These are phyloP conservation scores for Neobulgaria alba DNA, from an alignment of 2,329 filamentous ascomycete genomes.

Conservation along the genomic window DNA sequence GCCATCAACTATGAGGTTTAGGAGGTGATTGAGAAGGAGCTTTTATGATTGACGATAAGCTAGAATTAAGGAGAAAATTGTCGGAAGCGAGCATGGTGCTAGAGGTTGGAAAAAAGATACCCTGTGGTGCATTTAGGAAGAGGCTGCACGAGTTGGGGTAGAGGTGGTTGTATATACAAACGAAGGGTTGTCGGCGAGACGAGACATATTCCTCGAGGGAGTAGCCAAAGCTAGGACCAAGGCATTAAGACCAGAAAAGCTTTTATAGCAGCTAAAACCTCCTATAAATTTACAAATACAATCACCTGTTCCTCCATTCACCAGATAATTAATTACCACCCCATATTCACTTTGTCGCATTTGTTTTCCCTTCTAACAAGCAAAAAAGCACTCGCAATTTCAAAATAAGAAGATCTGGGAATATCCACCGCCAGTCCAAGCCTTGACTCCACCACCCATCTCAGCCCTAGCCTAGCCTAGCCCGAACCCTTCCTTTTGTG, in stretches of 20 bases:
- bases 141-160: too few relatives aligned
- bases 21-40: not conserved
- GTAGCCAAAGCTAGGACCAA: not conserved
- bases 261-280: constrained; percentile 1
- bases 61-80: too few relatives aligned
- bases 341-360: constrained; percentile 4
- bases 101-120: too few relatives aligned
- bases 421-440: constrained; percentile 21
- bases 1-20: not conserved
- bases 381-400: constrained; percentile 7
- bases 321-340: constrained; percentile 9
- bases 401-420: constrained; percentile 21
- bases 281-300: constrained; percentile 1
- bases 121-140: too few relatives aligned
- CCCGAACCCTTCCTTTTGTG: constrained; percentile 4
- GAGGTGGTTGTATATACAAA: too few relatives aligned
- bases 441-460: constrained; percentile 6
- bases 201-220: too few relatives aligned
- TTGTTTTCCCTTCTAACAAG: constrained; percentile 1
- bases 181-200: too few relatives aligned
- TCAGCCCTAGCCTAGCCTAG: not conserved
- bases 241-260: not conserved
- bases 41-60: too few relatives aligned
- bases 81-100: too few relatives aligned
- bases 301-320: not conserved